Evolutionary conservation across 441 rosid species (phyloP), one percentile per base, ranked within the genome.

Genomic region (Flueggea neowawraea): DNA sequence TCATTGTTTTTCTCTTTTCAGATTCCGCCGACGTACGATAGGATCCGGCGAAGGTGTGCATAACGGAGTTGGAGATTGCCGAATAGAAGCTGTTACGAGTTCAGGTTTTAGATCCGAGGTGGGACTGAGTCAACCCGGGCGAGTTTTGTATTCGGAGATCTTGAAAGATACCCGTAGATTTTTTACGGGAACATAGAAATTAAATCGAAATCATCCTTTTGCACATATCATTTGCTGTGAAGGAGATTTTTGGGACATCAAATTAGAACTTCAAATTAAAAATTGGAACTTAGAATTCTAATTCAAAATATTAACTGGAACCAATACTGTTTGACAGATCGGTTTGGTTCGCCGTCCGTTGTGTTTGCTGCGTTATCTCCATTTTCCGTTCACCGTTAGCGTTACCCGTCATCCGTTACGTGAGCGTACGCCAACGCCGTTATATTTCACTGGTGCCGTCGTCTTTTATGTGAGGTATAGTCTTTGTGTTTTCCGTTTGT

Each of bases 171-270:
- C 39, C 62, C 55, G 50, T 44, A 41, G 61, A 16, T 60, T 10
- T 33, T 63, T 67, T 67, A 49, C 72, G 62, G 72, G 84, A 70
- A 70, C 67, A 44, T 44, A 54, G 67, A 69, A 55, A 48, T 17
- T 16, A 8, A 16, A 2, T 16, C 5, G n/a, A 47, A 47, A 47
- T 47, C 31, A 31, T 10, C 62, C 41, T 48, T 65, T 65, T 82
- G 91, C 82, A 84, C 84, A 81, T 68, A 70, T 65, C 61, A 60
- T 55, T 71, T 76, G 74, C 77, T 66, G 69, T 76, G 82, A 78
- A 76, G 80, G 65, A 69, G 67, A 63, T 68, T 57, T 58, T 78
- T 67, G 70, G 67, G 74, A 58, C 78, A 31, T n/a, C 31, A 31
- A 52, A 39, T 16, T 3, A 47, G 58, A 44, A 14, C 50, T 47